Evolutionary conservation across 2,329 filamentous ascomycete species (phyloP), one percentile per base, ranked within the genome.

Genomic region (Aspergillus cejpii): DNA sequence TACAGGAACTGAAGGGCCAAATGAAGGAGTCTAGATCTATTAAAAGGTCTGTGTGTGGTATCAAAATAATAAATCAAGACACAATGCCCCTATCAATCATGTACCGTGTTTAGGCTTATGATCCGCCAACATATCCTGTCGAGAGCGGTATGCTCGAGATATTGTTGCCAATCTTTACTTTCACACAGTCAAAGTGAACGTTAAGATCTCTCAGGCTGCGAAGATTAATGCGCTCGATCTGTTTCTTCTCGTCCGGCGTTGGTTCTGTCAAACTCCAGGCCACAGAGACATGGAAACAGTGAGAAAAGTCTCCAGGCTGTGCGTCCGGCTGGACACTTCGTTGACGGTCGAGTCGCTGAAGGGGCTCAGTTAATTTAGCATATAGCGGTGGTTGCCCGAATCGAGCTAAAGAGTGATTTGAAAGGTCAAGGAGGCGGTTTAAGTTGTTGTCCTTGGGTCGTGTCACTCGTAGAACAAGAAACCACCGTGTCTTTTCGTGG

Each of bases 241-340:
- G 58, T 39, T 63, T 50, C 12, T 59, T 57, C 11, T 76, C 58
- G 26, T 75, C 71, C 2, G 68, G 47, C 5, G 64, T 70, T 0
- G 80, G 81, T 33, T 70, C 62, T 7, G 72, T 65, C 50, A 91
- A 74, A 1, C 79, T 84, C 92, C 91, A 97, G 0, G 84, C 92
- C 44, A 98, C 80, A 37, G 89, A 95, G 48, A 97, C 71, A 66
- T 98, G 92, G 60, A 96, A 96, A 17, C 77, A 79, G 39, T 74
- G 64, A 3, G 75, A 75, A 43, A 65, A 63, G 54, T 80, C 74
- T 26, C 57, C 44, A 54, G 14, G 21, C 24, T 23, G 23, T 33
- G 10, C 23, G 41, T 14, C 15, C 15, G 10, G 11, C 10, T 31
- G 7, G 20, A 5, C 26, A 12, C 12, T 34, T 14, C 24, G 28